phyloP scores from a whole-genome alignment of 139 green algal species.

The Micromonas commoda region DNA sequence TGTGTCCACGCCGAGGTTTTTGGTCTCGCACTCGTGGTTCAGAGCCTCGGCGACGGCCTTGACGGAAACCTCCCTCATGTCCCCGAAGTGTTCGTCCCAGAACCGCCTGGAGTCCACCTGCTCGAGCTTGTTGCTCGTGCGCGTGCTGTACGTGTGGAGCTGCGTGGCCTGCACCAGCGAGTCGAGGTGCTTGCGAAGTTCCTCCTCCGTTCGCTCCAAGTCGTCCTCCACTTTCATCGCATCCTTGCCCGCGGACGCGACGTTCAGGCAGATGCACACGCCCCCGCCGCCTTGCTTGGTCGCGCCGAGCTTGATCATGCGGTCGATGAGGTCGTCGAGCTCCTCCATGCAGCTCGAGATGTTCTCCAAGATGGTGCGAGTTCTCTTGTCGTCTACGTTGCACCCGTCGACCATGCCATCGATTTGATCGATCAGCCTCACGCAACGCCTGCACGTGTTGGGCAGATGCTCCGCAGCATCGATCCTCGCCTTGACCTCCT shows the following conservation, averaged over 20 bases:
- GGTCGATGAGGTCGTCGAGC: not conserved
- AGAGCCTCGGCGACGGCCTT: not conserved
- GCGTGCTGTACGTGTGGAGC: not conserved
- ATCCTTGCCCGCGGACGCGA: not conserved
- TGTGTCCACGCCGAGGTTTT: not conserved
- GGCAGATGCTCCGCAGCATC: not conserved
- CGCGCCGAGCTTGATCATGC: not conserved
- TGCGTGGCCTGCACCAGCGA: not conserved
- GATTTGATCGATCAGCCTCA: not conserved
- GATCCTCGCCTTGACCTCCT: not conserved
- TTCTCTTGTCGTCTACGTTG: conserved; percentile 6
- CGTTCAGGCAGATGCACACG: not conserved
- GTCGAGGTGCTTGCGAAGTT: not conserved
- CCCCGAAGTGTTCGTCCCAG: conserved; percentile 4
- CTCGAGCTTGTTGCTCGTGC: not conserved
- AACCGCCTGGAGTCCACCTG: not conserved
- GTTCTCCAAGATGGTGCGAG: not conserved
- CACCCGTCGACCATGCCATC: not conserved
- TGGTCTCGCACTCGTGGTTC: not conserved
- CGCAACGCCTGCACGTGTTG: not conserved
- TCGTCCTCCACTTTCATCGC: not conserved
- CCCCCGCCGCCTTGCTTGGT: not conserved
- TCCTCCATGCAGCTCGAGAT: not conserved
- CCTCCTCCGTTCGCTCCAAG: not conserved
- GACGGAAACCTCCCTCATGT: not conserved